Evolutionary conservation across 176 grass and related monocot species (phyloP), one percentile per base, ranked within the genome.

Genomic region (Poa annua): DNA sequence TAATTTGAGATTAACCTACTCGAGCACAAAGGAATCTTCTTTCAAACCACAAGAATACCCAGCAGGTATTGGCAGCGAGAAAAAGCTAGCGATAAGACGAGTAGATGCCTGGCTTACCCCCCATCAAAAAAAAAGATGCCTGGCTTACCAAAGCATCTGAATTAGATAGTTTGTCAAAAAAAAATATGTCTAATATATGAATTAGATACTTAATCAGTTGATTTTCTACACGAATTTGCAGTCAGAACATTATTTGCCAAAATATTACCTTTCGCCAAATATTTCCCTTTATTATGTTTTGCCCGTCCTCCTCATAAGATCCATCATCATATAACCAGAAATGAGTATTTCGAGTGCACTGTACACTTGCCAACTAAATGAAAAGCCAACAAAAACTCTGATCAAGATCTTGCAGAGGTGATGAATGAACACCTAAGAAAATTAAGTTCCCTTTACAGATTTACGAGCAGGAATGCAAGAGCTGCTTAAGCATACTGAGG

Each of bases 251-350:
- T 21, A 50, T 79, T 74, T 29, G 41, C 12, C 44, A 12, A 81
- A 69, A 80, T 83, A 57, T 15, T 85, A 94, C 92, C 64, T 88
- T 92, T 83, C 84, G 87, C 89, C 85, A 92, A 72, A 95, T 92
- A 41, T 80, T 90, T 78, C 92, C 92, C 81, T 87, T 95, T 64
- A 95, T 90, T 51, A 88, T 90, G 60, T 95, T 95, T 74, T 95
- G 92, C 24, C 92, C 92, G 85, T 95, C 92, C 76, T 94, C 92
- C 68, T 94, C 89, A 8, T 90, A 95, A 12, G 81, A 80, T 22
- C 92, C 92, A 78, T 92, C 92, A 80, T 95, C 87, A 87, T 95
- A 95, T 32, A 95, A 86, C 92, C 89, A 95, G 77, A 95, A 95
- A 84, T 92, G 92, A 48, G 92, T 95, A 85, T 81, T 90, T 55